A percentile compares a stretch with the other conserved stretches of the same genome.
These are phyloP conservation scores for Trichomonascaceae sp. DNA, from an alignment of 1,139 yeast species.

Conservation along the genomic window DNA sequence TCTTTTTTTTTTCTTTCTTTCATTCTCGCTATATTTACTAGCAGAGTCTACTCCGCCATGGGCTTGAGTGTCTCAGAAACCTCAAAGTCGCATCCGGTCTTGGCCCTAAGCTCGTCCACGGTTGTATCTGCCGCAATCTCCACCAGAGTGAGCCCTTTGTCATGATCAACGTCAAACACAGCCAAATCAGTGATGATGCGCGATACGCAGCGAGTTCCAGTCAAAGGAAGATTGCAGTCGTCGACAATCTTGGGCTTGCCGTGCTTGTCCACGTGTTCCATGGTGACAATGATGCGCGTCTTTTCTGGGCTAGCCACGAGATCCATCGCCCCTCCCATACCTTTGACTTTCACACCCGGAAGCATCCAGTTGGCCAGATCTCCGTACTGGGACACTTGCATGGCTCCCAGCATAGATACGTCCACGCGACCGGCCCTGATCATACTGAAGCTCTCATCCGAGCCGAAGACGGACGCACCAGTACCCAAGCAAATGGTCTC, in stretches of 20 bases:
- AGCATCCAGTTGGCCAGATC: slow-evolving; percentile 37
- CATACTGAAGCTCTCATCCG: slow-evolving; percentile 36
- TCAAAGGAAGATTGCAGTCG: slow-evolving; percentile 31
- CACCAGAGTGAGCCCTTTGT: slow-evolving; percentile 26
- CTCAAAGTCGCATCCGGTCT: slow-evolving; percentile 29
- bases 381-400: slow-evolving; percentile 32
- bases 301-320: slow-evolving; percentile 33
- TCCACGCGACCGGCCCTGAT: slow-evolving; percentile 32
- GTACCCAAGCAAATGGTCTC: slow-evolving; percentile 31
- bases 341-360: slow-evolving; percentile 32
- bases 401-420: slow-evolving; percentile 32
- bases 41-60: slow-evolving; percentile 3
- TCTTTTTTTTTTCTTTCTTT: not conserved
- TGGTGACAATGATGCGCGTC: slow-evolving; percentile 32
- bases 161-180: slow-evolving; percentile 32
- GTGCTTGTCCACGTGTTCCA: slow-evolving; percentile 34
- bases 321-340: slow-evolving; percentile 42
- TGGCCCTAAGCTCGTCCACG: slow-evolving; percentile 26
- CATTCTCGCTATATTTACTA: not conserved
- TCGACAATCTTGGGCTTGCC: slow-evolving; percentile 32
- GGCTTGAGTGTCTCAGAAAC: slow-evolving; percentile 24
- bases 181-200: slow-evolving; percentile 35
- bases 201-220: slow-evolving; percentile 33
- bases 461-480: slow-evolving; percentile 34
- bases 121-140: slow-evolving; percentile 29